Conservation (phyloP, 2,329 filamentous ascomycete genomes). For the Aspergillus sergii region DNA sequence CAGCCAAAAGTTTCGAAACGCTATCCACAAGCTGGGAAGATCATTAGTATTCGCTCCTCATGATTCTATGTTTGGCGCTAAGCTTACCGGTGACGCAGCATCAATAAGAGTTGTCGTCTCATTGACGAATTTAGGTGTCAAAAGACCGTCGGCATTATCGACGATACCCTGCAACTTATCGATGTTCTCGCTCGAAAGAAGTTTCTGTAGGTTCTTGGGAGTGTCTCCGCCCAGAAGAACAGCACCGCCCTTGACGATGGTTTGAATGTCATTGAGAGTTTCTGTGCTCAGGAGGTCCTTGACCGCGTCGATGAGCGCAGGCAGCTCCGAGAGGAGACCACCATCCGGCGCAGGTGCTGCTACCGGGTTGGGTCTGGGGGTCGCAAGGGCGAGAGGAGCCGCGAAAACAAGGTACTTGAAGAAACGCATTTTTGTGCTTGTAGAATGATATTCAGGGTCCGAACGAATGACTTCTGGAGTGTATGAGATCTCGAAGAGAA, state of each 20-base stretch:
- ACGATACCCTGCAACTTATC: constrained; percentile 27
- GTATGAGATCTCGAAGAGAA: constrained; percentile 1
- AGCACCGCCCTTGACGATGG: constrained; percentile 31
- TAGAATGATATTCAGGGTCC: neutral
- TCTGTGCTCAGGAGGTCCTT: constrained; percentile 30
- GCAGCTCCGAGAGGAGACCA: constrained; percentile 29
- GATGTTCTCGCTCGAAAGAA: constrained; percentile 29
- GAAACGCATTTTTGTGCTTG: constrained; percentile 16
- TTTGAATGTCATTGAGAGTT: constrained; percentile 29
- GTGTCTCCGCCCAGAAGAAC: constrained; percentile 31
- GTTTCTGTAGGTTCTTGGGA: constrained; percentile 30
- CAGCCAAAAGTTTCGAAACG: constrained; percentile 32
- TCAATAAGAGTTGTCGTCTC: constrained; percentile 34
- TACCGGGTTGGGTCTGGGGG: constrained; percentile 26
- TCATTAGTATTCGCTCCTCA: neutral
- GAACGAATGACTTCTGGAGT: neutral
- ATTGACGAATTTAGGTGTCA: constrained; percentile 32
- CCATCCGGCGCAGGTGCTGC: constrained; percentile 25
- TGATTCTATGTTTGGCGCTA: too few relatives aligned
- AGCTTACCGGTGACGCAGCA: constrained; percentile 37
- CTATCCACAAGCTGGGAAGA: constrained; percentile 29
- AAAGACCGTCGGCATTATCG: constrained; percentile 30
- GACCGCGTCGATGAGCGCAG: constrained; percentile 26
- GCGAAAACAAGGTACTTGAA: constrained; percentile 26
- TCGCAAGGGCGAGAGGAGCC: constrained; percentile 23